phyloP scores from a whole-genome alignment of 2,329 filamentous ascomycete species.

The Talaromyces piceae region DNA sequence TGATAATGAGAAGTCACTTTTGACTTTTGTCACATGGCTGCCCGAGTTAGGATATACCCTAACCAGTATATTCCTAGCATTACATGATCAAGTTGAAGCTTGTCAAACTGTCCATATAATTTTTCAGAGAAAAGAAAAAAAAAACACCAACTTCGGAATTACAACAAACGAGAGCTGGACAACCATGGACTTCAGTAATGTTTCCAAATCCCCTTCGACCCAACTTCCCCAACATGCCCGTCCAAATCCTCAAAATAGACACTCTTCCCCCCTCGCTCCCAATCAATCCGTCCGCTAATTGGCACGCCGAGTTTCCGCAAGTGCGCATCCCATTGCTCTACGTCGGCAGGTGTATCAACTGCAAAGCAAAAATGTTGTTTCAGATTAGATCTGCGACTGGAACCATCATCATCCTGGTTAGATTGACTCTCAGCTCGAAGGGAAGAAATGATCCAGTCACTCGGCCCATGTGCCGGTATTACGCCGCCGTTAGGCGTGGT shows the following conservation, averaged over 20 bases:
- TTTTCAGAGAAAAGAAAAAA: no score
- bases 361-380: slow-evolving; percentile 24
- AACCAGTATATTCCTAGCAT: no score
- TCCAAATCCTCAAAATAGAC: slow-evolving; percentile 26
- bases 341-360: slow-evolving; percentile 17
- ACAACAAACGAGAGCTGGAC: no score
- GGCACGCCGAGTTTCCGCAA: slow-evolving; percentile 18
- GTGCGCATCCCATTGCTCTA: slow-evolving; percentile 19
- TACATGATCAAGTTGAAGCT: no score
- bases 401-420: neutral
- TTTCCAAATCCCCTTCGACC: slow-evolving; percentile 22
- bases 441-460: neutral
- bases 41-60: no score
- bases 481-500: slow-evolving; percentile 4
- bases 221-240: slow-evolving; percentile 25
- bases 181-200: no score
- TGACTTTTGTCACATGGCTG: no score
- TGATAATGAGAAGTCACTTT: no score
- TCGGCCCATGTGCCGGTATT: slow-evolving; percentile 10
- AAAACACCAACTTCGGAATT: no score
- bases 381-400: slow-evolving; percentile 12
- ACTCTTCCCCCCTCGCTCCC: slow-evolving; percentile 22
- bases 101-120: no score
- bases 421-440: neutral
- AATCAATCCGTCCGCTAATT: slow-evolving; percentile 19